A percentile compares a stretch with the other conserved stretches of the same genome.
Evolutionary conservation across 352 stramenopile species (phyloP).

Genomic region (Phytophthora sp.): DNA sequence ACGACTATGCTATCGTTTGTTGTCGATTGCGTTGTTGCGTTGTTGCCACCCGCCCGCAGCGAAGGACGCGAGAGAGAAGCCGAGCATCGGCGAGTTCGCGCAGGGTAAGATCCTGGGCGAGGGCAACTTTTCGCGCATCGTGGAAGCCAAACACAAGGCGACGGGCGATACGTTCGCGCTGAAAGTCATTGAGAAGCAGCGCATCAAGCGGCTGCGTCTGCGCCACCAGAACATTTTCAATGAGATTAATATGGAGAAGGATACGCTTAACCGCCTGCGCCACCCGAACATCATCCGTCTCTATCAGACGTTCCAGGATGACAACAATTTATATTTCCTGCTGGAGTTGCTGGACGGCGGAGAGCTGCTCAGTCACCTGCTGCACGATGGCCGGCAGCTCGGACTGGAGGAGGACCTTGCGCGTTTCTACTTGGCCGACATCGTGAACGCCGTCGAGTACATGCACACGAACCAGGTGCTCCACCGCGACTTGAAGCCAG

Average conservation of each 20-base stretch:
- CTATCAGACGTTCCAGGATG: conserved; percentile 97
- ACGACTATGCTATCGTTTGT: too few species aligned
- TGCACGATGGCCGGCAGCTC: conserved; percentile 79
- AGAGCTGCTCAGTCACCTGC: conserved; percentile 93
- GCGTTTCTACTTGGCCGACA: conserved; percentile 87
- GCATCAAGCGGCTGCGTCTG: conserved; percentile 84
- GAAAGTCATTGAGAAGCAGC: conserved; percentile 95
- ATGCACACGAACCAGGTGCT: conserved; percentile 93
- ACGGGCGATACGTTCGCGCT: conserved; percentile 95
- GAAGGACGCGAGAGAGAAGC: conserved; percentile 78
- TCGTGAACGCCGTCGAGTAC: conserved; percentile 93
- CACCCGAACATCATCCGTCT: conserved; percentile 94
- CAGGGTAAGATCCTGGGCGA: conserved; percentile 67
- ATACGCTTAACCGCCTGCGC: conserved; percentile 88
- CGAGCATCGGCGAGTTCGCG: conserved; percentile 74
- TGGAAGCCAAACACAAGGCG: conserved; percentile 86
- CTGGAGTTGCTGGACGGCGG: conserved; percentile 93
- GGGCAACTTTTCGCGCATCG: conserved; percentile 97
- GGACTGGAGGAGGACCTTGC: conserved; percentile 80
- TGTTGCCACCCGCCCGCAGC: conserved; percentile 41
- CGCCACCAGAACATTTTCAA: conserved; percentile 98
- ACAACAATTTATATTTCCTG: conserved; percentile 95
- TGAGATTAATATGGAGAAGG: conserved; percentile 98
- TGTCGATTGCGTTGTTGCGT: conserved; percentile 15
- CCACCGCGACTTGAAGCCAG: conserved; percentile 94